These are phyloP conservation scores for Acanthamoeba healyi DNA, from an alignment of 208 protist genomes.

Conservation along the genomic window DNA sequence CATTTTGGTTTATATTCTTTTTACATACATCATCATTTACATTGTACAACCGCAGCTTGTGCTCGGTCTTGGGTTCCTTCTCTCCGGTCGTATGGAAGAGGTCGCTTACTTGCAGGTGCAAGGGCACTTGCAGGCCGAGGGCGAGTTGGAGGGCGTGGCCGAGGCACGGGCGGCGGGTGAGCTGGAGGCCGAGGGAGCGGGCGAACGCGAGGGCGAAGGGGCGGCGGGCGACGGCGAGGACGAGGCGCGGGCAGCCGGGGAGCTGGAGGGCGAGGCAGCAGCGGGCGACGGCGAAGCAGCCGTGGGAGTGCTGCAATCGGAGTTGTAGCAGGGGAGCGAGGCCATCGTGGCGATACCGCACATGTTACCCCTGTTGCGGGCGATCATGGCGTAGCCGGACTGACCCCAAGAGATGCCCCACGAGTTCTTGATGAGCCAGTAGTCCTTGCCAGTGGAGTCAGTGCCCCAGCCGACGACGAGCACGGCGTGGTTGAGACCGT, in stretches of 20 bases:
- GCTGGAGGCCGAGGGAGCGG: background rate
- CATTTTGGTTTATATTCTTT: background rate
- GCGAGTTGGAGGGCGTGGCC: constrained; percentile 31
- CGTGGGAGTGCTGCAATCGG: background rate
- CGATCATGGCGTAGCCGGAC: constrained; percentile 92
- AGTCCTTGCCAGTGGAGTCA: constrained; percentile 86
- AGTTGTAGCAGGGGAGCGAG: constrained; percentile 72
- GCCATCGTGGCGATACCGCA: constrained; percentile 82
- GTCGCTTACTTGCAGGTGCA: constrained; percentile 2
- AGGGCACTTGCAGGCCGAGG: constrained; percentile 45
- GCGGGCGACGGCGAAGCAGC: background rate
- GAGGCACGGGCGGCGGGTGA: background rate
- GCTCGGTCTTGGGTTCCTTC: too few relatives aligned
- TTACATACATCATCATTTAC: background rate
- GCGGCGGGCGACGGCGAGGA: background rate
- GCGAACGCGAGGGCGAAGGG: background rate
- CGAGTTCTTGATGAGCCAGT: constrained; percentile 95
- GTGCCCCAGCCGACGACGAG: constrained; percentile 92
- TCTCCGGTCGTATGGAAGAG: too few relatives aligned
- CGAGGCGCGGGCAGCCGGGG: background rate
- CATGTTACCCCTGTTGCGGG: constrained; percentile 77
- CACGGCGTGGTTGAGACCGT: constrained; percentile 92
- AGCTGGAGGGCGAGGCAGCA: constrained; percentile 5
- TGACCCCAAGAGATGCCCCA: constrained; percentile 92
- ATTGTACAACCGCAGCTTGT: background rate